Evolutionary conservation across 1,284 basidiomycete species (phyloP).

Genomic region (Hortiboletus rubellus): DNA sequence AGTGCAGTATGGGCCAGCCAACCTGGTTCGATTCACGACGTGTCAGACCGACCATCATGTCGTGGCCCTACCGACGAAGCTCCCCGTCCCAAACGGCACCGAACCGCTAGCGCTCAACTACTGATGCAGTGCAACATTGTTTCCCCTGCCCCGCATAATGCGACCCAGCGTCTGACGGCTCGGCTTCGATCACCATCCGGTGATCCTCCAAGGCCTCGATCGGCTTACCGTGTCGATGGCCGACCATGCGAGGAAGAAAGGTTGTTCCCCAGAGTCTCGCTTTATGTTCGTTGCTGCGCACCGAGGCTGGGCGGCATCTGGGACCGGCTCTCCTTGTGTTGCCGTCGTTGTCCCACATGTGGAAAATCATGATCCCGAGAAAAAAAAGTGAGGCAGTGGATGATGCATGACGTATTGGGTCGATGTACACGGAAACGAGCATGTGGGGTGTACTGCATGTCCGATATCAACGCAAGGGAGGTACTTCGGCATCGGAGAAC

Average conservation of each 20-base stretch:
- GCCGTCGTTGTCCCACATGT: not conserved
- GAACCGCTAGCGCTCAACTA: too few species aligned
- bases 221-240: not conserved
- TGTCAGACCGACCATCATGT: too few species aligned
- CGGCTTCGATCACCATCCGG: not conserved
- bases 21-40: too few species aligned
- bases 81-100: not conserved
- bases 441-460: not conserved
- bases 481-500: not conserved
- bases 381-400: not conserved
- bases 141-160: not conserved
- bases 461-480: not conserved
- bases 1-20: too few species aligned
- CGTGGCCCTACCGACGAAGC: not conserved
- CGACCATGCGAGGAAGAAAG: not conserved
- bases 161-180: not conserved
- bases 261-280: not conserved
- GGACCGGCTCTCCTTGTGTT: not conserved
- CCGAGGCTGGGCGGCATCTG: not conserved
- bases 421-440: not conserved
- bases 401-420: not conserved
- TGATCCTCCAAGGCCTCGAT: not conserved
- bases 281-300: not conserved
- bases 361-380: not conserved
- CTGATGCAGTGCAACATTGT: not conserved